Conservation (phyloP, 169 alveolate genomes). For the Plasmodium relictum region DNA sequence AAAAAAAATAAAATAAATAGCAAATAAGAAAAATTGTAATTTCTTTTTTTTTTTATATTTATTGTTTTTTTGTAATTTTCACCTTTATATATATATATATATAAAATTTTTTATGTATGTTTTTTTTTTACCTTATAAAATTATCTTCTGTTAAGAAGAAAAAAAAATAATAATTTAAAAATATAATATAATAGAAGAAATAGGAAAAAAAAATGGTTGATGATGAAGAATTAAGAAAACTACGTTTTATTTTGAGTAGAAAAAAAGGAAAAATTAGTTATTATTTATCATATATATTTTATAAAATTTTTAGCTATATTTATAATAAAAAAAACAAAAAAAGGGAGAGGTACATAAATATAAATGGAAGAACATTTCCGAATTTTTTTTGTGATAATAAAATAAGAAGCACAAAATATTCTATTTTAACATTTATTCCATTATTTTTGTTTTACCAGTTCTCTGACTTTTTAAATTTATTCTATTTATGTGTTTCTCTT, state of each 20-base stretch:
- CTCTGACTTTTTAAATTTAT: slow-evolving; percentile 94
- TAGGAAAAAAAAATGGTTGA: slow-evolving; percentile 43
- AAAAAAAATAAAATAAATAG: no score
- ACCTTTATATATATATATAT: not conserved
- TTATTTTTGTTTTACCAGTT: slow-evolving; percentile 94
- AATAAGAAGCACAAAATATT: slow-evolving; percentile 93
- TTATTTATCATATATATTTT: slow-evolving; percentile 50
- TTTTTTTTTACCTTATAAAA: not conserved
- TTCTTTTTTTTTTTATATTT: no score
- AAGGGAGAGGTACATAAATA: slow-evolving; percentile 81
- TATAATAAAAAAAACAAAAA: slow-evolving; percentile 81
- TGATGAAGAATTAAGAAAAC: slow-evolving; percentile 53
- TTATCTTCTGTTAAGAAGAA: not conserved
- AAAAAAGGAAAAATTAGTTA: slow-evolving; percentile 52
- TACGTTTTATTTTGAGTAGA: slow-evolving; percentile 50
- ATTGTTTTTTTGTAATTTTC: no score
- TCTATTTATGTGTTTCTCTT: slow-evolving; percentile 94
- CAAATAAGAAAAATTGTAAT: no score
- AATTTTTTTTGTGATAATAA: slow-evolving; percentile 87
- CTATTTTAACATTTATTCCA: slow-evolving; percentile 92
- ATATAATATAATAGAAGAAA: not conserved
- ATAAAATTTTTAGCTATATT: slow-evolving; percentile 62
- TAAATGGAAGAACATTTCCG: slow-evolving; percentile 86
- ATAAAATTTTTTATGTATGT: not conserved
- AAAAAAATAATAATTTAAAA: not conserved